These are phyloP conservation scores for Aspergillus neoniger DNA, from an alignment of 2,329 filamentous ascomycete species.

Conservation along the genomic window DNA sequence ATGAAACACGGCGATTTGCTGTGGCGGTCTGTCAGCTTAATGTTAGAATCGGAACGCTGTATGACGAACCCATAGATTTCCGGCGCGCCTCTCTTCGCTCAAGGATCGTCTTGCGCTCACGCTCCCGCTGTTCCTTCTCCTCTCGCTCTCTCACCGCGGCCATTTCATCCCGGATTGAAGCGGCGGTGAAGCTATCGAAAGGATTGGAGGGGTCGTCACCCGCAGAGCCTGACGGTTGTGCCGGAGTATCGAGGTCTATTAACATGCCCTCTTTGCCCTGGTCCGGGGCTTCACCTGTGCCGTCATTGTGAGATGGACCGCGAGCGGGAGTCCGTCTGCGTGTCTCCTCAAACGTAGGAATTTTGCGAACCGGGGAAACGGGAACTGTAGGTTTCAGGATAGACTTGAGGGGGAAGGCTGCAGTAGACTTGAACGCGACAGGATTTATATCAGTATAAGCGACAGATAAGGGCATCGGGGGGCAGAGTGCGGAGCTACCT, in stretches of 20 bases:
- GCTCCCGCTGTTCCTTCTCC: conserved; percentile 62
- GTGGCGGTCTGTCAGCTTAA: conserved; percentile 21
- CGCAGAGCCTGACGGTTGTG: conserved; percentile 33
- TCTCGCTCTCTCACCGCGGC: conserved; percentile 69
- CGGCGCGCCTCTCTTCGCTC: conserved; percentile 83
- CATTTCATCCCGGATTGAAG: conserved; percentile 51
- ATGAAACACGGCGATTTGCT: conserved; percentile 90
- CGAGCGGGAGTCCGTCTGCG: conserved; percentile 44
- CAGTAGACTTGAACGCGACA: conserved; percentile 39
- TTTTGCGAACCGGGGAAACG: conserved; percentile 64
- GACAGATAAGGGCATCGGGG: conserved; percentile 2
- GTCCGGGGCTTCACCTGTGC: conserved; percentile 21
- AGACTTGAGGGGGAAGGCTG: conserved; percentile 57
- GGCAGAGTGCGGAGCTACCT: conserved; percentile 57
- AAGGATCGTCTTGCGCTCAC: conserved; percentile 61
- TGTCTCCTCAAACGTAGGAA: conserved; percentile 61
- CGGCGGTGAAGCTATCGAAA: conserved; percentile 48
- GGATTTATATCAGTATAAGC: conserved; percentile 9
- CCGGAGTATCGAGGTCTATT: conserved; percentile 48
- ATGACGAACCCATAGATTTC: conserved; percentile 71
- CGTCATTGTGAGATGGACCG: conserved; percentile 27
- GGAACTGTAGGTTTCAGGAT: conserved; percentile 80
- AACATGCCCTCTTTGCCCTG: conserved; percentile 36
- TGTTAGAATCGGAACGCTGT: neutral
- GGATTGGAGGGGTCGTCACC: conserved; percentile 50